These are phyloP conservation scores for Floccularia luteovirens DNA, from an alignment of 768 basidiomycete species.

Conservation along the genomic window DNA sequence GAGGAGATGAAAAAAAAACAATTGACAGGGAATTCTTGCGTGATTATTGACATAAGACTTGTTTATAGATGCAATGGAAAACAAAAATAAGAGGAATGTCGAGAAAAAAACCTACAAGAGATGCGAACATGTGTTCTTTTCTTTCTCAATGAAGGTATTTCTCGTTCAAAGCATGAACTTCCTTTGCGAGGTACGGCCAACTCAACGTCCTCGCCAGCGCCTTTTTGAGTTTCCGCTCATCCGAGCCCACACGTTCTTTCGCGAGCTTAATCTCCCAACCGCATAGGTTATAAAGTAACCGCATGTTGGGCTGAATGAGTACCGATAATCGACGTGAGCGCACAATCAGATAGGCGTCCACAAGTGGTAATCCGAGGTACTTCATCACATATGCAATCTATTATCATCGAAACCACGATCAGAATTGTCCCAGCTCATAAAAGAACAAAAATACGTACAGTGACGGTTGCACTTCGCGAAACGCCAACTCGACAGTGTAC, in stretches of 20 bases:
- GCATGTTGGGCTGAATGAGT: constrained; percentile 92
- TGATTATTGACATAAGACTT: too few species aligned
- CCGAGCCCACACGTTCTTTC: constrained; percentile 53
- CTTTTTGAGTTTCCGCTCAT: constrained; percentile 39
- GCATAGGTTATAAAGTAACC: constrained; percentile 89
- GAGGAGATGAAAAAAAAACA: too few species aligned
- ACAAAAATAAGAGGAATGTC: too few species aligned
- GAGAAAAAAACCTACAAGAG: too few species aligned
- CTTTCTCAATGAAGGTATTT: constrained; percentile 53
- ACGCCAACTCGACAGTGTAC: constrained; percentile 99
- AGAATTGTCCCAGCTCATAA: constrained; percentile 1
- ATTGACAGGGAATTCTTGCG: too few species aligned
- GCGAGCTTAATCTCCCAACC: constrained; percentile 95
- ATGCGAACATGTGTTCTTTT: not conserved
- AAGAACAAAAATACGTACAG: constrained; percentile 36
- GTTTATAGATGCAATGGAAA: too few species aligned
- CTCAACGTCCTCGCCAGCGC: constrained; percentile 65
- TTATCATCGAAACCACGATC: not conserved
- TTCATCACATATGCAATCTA: constrained; percentile 98
- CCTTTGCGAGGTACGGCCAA: constrained; percentile 81
- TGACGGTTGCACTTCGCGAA: constrained; percentile 87
- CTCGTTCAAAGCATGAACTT: constrained; percentile 82
- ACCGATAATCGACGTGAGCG: constrained; percentile 85
- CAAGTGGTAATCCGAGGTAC: constrained; percentile 74
- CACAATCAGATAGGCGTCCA: constrained; percentile 91